phyloP scores from a whole-genome alignment of 2,329 filamentous ascomycete genomes.

The Cyphellophora attinorum region DNA sequence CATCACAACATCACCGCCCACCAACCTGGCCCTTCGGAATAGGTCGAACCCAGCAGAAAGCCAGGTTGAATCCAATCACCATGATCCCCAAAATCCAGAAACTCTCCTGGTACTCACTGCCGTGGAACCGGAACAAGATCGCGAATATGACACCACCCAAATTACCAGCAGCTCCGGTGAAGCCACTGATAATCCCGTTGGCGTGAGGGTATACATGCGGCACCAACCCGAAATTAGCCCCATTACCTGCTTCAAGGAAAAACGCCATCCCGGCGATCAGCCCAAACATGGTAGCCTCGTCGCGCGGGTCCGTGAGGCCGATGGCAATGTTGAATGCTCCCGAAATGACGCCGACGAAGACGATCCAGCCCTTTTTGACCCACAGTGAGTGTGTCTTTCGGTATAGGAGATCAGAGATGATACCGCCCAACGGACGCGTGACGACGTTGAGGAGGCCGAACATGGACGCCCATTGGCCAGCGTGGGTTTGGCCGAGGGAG shows the following conservation, averaged over 20 bases:
- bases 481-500: conserved; percentile 42
- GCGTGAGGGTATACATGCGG: conserved; percentile 76
- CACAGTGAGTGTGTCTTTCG: conserved; percentile 36
- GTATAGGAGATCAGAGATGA: conserved; percentile 49
- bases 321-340: conserved; percentile 55
- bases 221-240: conserved; percentile 76
- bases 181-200: conserved; percentile 69
- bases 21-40: conserved; percentile 46
- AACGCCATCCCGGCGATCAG: conserved; percentile 68
- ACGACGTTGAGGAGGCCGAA: conserved; percentile 43
- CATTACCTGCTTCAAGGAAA: conserved; percentile 78
- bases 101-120: conserved; percentile 56
- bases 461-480: conserved; percentile 47
- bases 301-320: conserved; percentile 51
- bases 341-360: conserved; percentile 45
- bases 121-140: conserved; percentile 69
- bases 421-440: conserved; percentile 37
- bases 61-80: conserved; percentile 58
- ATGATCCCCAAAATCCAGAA: conserved; percentile 80
- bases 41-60: conserved; percentile 54
- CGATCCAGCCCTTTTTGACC: conserved; percentile 55
- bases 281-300: conserved; percentile 60
- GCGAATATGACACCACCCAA: conserved; percentile 78
- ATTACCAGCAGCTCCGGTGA: conserved; percentile 73
- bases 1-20: conserved; percentile 12